Percentiles rank a stretch among this genome's conserved stretches.
These are phyloP conservation scores for Yamadazyma philogaea DNA, from an alignment of 805 yeast species.

Conservation along the genomic window DNA sequence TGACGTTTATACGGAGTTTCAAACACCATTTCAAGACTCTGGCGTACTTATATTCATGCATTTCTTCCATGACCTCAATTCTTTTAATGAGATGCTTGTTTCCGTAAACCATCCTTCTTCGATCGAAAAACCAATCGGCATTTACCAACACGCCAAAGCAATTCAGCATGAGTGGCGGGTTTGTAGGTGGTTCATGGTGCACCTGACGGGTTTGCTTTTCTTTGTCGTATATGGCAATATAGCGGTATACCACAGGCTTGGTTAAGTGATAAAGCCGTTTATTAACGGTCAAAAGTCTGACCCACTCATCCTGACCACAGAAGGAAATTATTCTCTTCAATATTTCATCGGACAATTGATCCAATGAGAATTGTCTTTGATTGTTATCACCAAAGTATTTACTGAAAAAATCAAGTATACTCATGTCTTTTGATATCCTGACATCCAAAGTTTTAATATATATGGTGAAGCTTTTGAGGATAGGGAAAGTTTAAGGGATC, in stretches of 20 bases:
- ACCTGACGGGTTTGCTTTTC: not conserved
- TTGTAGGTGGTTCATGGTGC: not conserved
- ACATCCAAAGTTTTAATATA: not conserved
- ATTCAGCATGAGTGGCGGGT: not conserved
- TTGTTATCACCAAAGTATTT: no score
- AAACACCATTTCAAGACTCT: not conserved
- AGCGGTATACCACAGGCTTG: not conserved
- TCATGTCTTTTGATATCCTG: not conserved
- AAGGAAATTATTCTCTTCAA: not conserved
- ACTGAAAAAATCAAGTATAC: not conserved
- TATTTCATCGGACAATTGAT: not conserved
- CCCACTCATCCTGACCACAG: not conserved
- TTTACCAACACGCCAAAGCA: not conserved
- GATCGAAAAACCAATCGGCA: not conserved
- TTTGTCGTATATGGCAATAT: not conserved
- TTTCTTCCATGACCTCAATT: not conserved
- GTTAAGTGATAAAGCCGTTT: not conserved
- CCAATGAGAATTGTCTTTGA: not conserved
- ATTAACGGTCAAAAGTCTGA: not conserved
- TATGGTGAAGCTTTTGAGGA: no score
- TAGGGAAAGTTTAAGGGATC: no score
- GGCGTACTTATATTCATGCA: not conserved
- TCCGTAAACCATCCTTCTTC: not conserved
- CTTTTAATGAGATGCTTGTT: not conserved
- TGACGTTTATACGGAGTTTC: not conserved